A percentile compares a stretch with the other conserved stretches of the same genome.
These are phyloP conservation scores for Tribonema minus DNA, from an alignment of 108 stramenopile species.

Conservation along the genomic window DNA sequence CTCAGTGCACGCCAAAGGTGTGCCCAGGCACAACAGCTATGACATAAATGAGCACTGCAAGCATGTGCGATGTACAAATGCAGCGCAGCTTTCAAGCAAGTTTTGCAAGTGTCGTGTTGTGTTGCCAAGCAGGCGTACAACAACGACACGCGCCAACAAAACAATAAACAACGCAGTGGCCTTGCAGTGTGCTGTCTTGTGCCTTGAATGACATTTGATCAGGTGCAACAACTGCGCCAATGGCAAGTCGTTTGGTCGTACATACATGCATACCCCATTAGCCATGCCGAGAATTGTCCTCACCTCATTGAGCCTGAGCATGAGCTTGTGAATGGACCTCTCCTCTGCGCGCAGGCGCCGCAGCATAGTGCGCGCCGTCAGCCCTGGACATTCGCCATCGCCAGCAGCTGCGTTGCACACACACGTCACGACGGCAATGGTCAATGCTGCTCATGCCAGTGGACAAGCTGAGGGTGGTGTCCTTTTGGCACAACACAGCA, in stretches of 20 bases:
- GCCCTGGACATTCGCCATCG: slow-evolving; percentile 1
- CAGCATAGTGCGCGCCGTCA: slow-evolving; percentile 3
- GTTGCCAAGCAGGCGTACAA: not conserved
- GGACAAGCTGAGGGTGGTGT: not conserved
- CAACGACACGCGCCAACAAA: not conserved
- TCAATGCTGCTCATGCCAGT: not conserved
- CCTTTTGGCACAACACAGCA: no score
- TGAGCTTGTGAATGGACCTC: slow-evolving; percentile 19
- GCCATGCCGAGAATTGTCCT: not conserved
- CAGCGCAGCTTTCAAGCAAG: no score
- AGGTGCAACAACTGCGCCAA: no score
- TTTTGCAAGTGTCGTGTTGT: not conserved
- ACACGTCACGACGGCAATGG: not conserved
- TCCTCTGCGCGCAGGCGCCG: slow-evolving; percentile 32
- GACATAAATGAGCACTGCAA: no score
- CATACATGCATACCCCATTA: not conserved
- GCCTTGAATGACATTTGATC: no score
- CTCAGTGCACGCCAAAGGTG: no score
- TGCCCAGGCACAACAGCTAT: no score
- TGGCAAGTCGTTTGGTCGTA: not conserved
- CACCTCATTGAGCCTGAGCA: slow-evolving; percentile 13
- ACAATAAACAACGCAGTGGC: not conserved
- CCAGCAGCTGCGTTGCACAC: not conserved
- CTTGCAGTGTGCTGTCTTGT: not conserved
- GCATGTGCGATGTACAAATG: no score